Conservation (phyloP, 768 basidiomycete species). For the Termitomyces heimii region DNA sequence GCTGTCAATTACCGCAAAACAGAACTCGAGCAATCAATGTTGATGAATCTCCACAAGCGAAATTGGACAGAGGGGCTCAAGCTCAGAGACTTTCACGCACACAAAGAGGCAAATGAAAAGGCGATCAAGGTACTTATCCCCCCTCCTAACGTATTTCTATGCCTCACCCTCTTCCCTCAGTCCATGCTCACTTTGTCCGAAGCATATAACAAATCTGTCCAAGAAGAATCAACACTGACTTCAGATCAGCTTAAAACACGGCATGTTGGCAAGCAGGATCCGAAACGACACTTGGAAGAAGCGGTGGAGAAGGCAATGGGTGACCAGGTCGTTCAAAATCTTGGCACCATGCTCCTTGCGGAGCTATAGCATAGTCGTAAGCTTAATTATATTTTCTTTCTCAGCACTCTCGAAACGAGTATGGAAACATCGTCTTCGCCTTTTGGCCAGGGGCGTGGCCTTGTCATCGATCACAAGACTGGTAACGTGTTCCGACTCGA, state of each 20-base stretch:
- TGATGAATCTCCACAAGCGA: constrained; percentile 98
- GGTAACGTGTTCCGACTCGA: constrained; percentile 21
- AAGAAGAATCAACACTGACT: constrained; percentile 95
- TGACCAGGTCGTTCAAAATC: constrained; percentile 91
- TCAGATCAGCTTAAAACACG: constrained; percentile 93
- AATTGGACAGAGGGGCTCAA: constrained; percentile 99
- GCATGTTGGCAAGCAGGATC: constrained; percentile 96
- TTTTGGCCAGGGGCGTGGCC: constrained; percentile 5
- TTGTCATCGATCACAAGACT: constrained; percentile 24
- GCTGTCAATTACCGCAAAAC: constrained; percentile 98
- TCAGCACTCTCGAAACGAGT: constrained; percentile 1
- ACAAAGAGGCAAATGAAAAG: constrained; percentile 87
- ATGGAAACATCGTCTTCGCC: constrained; percentile 8
- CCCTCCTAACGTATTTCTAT: constrained; percentile 2
- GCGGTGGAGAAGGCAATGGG: constrained; percentile 98
- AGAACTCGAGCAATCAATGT: constrained; percentile 95
- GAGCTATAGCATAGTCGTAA: constrained; percentile 72
- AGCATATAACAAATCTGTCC: constrained; percentile 96
- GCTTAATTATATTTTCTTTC: constrained; percentile 10
- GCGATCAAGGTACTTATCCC: constrained; percentile 76
- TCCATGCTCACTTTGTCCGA: constrained; percentile 90
- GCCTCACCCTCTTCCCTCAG: constrained; percentile 33
- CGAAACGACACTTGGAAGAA: constrained; percentile 96
- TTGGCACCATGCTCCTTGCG: constrained; percentile 91
- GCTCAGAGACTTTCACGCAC: constrained; percentile 82